Conservation (phyloP, 2,329 filamentous ascomycete species). For the Epichloe gansuensis region DNA sequence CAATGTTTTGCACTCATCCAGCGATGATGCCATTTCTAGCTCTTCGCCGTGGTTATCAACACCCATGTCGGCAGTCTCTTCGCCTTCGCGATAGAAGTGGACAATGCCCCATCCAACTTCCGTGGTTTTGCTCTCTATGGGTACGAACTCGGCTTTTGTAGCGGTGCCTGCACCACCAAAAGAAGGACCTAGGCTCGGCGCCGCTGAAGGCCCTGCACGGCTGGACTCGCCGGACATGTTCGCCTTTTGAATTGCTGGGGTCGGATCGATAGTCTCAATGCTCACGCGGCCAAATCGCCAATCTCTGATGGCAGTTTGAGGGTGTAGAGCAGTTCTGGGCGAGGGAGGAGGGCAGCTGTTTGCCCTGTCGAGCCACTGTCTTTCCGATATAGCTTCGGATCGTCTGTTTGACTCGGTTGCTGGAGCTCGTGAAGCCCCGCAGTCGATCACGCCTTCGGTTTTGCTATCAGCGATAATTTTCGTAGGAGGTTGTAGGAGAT, state of each 20-base stretch:
- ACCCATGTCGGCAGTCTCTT: slow-evolving; percentile 47
- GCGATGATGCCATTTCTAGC: slow-evolving; percentile 13
- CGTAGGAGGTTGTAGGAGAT: too few relatives aligned
- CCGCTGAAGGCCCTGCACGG: slow-evolving; percentile 35
- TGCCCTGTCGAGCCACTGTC: slow-evolving; percentile 27
- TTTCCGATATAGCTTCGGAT: slow-evolving; percentile 25
- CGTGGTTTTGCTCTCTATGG: slow-evolving; percentile 57
- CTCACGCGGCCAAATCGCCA: slow-evolving; percentile 72
- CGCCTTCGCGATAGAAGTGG: slow-evolving; percentile 78
- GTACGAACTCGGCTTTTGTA: slow-evolving; percentile 70
- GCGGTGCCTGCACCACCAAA: slow-evolving; percentile 52
- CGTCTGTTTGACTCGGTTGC: slow-evolving; percentile 20
- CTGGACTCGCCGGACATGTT: slow-evolving; percentile 23
- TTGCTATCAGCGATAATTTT: slow-evolving; percentile 4
- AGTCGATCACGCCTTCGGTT: slow-evolving; percentile 31
- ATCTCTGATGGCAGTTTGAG: slow-evolving; percentile 44
- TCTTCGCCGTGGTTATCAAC: slow-evolving; percentile 16
- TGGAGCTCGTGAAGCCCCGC: slow-evolving; percentile 28
- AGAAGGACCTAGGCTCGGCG: slow-evolving; percentile 39
- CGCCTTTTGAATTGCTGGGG: slow-evolving; percentile 9
- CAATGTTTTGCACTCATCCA: slow-evolving; percentile 69
- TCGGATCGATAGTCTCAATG: slow-evolving; percentile 69
- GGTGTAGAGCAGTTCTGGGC: slow-evolving; percentile 31
- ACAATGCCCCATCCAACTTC: slow-evolving; percentile 87
- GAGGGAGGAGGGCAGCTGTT: slow-evolving; percentile 30